Evolutionary conservation across 2,329 filamentous ascomycete species (phyloP), one percentile per base, ranked within the genome.

Genomic region (Fusarium sp.): DNA sequence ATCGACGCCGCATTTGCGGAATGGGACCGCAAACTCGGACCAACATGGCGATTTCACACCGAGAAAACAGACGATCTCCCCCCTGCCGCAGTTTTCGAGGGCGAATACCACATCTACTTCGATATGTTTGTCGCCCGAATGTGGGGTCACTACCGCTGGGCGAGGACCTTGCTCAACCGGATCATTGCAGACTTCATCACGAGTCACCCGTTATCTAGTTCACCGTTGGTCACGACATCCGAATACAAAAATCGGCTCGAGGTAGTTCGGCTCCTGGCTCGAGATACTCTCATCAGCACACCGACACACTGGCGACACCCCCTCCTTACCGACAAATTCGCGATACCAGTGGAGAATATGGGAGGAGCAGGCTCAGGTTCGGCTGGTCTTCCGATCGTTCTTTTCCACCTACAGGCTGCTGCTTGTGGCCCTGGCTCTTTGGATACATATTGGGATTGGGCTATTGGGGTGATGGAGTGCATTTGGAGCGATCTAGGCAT

Each of bases 61-160:
- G 76, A 82, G 50, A 79, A 77, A n/a, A 77, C 75, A 5, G 68
- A 78, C 10, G 78, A 81, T 45, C 65, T 83, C 6, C 84, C 86
- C 1, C 70, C 82, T 0, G 80, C 82, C 2, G 85, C 85, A 13
- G 83, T 89, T 62, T 90, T 89, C 69, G 83, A 85, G 20, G 85
- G 86, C 14, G 83, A 85, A 63, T 91, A 89, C 75, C 89, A 92
- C 77, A 78, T 85, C 25, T 92, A 92, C 74, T 79, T 80, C 18
- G 86, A 88, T 70, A 85, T 90, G 64, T 90, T 86, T 84, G 81
- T 85, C 20, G 88, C 86, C 10, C 85, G 87, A 27, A 84, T 88
- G 45, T 91, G 88, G 88, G 89, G 88, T 68, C 87, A 91, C 73
- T 90, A 88, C 74, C 88, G 90, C 27, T 90, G 88, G 84, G 85